A percentile compares a stretch with the other conserved stretches of the same genome.
These are phyloP conservation scores for Candida nemodendra DNA, from an alignment of 805 yeast genomes.

Conservation along the genomic window DNA sequence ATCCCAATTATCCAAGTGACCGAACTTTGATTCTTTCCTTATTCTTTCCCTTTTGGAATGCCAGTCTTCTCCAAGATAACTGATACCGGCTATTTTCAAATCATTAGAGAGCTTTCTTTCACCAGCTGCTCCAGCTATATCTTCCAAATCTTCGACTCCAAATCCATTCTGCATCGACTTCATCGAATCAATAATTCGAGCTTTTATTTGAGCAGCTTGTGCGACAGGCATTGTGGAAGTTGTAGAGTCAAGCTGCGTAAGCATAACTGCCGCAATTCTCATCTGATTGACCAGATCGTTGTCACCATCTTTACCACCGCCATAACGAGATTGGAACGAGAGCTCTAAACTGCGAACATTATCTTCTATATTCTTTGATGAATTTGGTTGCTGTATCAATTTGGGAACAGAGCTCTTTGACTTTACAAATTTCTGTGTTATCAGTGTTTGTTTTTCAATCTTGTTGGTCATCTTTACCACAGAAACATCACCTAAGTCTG, in stretches of 20 bases:
- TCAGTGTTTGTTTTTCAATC: constrained; percentile 33
- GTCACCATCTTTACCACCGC: constrained; percentile 26
- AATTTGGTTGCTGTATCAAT: constrained; percentile 4
- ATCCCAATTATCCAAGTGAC: constrained; percentile 92
- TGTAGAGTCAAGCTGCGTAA: constrained; percentile 76
- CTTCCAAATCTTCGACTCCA: constrained; percentile 50
- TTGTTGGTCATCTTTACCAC: constrained; percentile 52
- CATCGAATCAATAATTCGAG: constrained; percentile 70
- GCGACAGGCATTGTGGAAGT: constrained; percentile 51
- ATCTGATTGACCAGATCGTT: constrained; percentile 81
- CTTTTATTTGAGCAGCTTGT: constrained; percentile 66
- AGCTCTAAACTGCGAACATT: constrained; percentile 25
- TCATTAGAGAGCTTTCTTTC: constrained; percentile 91
- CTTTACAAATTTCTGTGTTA: constrained; percentile 7
- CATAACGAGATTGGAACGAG: constrained; percentile 27
- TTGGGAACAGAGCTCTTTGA: constrained; percentile 14
- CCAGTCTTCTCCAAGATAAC: constrained; percentile 92
- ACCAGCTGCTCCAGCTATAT: constrained; percentile 72
- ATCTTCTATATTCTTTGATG: constrained; percentile 17
- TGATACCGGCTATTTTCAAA: constrained; percentile 75
- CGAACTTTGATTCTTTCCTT: constrained; percentile 72
- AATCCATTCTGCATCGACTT: constrained; percentile 70
- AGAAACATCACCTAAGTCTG: constrained; percentile 77
- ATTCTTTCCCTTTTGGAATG: constrained; percentile 75
- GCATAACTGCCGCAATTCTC: constrained; percentile 95